A percentile compares a stretch with the other conserved stretches of the same genome.
These are phyloP conservation scores for Serendipita sp. DNA, from an alignment of 768 basidiomycete species.

Conservation along the genomic window DNA sequence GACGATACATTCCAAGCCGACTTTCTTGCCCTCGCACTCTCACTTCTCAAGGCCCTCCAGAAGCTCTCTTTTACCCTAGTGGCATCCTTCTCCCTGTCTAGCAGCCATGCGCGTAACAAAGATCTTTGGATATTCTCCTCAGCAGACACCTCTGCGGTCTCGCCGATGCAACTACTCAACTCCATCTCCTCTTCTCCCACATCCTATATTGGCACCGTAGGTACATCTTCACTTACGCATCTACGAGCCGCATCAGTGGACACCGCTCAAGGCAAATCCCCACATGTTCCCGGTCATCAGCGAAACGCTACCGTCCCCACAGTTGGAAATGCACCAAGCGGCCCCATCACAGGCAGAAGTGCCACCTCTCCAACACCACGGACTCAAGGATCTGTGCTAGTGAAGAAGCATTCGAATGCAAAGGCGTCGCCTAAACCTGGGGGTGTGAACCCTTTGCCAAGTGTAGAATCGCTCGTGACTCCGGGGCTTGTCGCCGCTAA, in stretches of 20 bases:
- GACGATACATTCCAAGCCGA: slow-evolving; percentile 62
- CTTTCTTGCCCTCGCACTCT: slow-evolving; percentile 54
- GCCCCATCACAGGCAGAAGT: background rate
- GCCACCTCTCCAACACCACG: background rate
- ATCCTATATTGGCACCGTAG: background rate
- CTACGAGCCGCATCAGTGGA: slow-evolving; percentile 1
- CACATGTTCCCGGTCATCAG: background rate
- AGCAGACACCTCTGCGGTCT: background rate
- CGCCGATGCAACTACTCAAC: background rate
- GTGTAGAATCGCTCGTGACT: too few relatives aligned
- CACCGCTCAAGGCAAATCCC: background rate
- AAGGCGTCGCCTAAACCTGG: background rate
- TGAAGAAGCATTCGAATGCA: background rate
- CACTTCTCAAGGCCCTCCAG: slow-evolving; percentile 51
- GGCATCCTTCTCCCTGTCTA: slow-evolving; percentile 52
- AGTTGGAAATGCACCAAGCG: background rate
- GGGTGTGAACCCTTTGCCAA: background rate
- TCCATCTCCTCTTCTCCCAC: background rate
- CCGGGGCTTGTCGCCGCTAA: background rate
- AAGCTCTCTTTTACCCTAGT: slow-evolving; percentile 50
- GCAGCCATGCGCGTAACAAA: slow-evolving; percentile 49
- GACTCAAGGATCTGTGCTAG: background rate
- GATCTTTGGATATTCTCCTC: slow-evolving; percentile 47
- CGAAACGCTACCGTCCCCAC: slow-evolving; percentile 6
- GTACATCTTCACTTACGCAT: background rate